Conservation (phyloP, 441 rosid genomes). For the Populus tomentosa region DNA sequence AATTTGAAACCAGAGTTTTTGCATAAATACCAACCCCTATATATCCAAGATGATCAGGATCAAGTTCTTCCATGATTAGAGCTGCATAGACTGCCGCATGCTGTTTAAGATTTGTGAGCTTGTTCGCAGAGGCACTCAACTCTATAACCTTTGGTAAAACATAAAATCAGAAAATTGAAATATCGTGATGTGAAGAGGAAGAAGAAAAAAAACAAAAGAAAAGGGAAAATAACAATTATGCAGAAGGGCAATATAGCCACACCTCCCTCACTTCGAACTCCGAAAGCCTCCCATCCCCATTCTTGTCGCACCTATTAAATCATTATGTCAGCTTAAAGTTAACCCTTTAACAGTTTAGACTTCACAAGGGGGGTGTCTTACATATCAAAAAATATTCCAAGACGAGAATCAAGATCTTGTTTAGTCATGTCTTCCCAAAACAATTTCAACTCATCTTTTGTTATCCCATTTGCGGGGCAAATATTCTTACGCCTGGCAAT, state of each 20-base stretch:
- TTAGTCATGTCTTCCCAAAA: constrained; percentile 90
- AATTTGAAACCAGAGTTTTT: background rate
- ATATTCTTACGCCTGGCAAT: constrained; percentile 64
- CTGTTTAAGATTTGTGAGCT: constrained; percentile 63
- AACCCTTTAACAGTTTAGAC: background rate
- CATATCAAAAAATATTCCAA: constrained; percentile 95
- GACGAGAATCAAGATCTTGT: constrained; percentile 73
- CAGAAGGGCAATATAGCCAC: background rate
- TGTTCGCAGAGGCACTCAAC: constrained; percentile 84
- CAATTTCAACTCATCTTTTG: constrained; percentile 50
- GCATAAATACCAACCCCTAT: constrained; percentile 53
- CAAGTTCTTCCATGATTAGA: constrained; percentile 97
- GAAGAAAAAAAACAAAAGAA: background rate
- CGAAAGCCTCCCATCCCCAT: constrained; percentile 77
- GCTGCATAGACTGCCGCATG: constrained; percentile 61
- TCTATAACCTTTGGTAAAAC: constrained; percentile 48
- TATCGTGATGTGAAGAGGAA: background rate
- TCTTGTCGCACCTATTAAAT: constrained; percentile 77
- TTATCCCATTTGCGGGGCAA: constrained; percentile 46
- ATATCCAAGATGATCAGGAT: constrained; percentile 82
- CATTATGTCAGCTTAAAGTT: background rate
- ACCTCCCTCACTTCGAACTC: constrained; percentile 87
- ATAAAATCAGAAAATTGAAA: background rate
- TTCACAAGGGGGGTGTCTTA: constrained; percentile 17
- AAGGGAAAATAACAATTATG: background rate